These are phyloP conservation scores for Delonix regia DNA, from an alignment of 306 rosid species.

Conservation along the genomic window DNA sequence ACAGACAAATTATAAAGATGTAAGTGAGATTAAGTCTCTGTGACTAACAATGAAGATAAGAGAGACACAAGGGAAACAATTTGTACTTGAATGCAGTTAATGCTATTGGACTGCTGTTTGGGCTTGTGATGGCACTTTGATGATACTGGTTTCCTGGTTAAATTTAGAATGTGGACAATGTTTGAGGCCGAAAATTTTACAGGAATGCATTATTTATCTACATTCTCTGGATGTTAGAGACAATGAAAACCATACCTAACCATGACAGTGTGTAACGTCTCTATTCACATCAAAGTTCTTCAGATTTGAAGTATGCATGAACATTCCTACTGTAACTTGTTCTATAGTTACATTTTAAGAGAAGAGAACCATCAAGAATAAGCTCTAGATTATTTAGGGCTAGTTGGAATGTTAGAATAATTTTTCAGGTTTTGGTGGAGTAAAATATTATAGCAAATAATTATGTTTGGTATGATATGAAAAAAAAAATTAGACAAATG, in stretches of 20 bases:
- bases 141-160: background rate
- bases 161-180: background rate
- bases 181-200: slow-evolving; percentile 33
- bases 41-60: slow-evolving; percentile 20
- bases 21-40: slow-evolving; percentile 21
- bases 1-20: slow-evolving; percentile 26
- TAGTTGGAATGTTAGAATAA: too few relatives aligned
- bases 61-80: slow-evolving; percentile 25
- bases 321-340: too few relatives aligned
- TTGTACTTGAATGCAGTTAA: slow-evolving; percentile 23
- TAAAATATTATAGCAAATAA: too few relatives aligned
- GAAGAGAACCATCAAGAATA: too few relatives aligned
- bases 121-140: slow-evolving; percentile 11
- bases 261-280: background rate
- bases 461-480: too few relatives aligned
- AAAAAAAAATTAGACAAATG: too few relatives aligned
- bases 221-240: slow-evolving; percentile 35
- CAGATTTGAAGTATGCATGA: too few relatives aligned
- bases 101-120: slow-evolving; percentile 18
- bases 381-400: too few relatives aligned
- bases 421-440: too few relatives aligned
- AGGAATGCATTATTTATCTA: slow-evolving; percentile 5
- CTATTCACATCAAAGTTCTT: too few relatives aligned
- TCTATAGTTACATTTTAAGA: too few relatives aligned
- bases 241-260: slow-evolving; percentile 30